Evolutionary conservation across 148 eudicot genomes (phyloP), one percentile per base, ranked within the genome.

Genomic region (Rhododendron ferrugineum): DNA sequence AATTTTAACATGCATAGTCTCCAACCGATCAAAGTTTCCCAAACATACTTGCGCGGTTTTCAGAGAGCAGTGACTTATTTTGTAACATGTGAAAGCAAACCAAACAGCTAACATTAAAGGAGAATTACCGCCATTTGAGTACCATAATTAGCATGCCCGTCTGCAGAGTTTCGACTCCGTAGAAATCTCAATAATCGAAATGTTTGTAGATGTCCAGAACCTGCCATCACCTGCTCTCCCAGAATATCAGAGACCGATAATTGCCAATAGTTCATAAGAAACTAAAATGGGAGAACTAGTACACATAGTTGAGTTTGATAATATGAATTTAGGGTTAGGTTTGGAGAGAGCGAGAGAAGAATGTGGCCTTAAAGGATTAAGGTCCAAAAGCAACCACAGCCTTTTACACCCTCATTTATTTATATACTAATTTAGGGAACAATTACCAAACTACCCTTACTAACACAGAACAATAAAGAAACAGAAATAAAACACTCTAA

Each of bases 141-240:
- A 66, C 99, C 98, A 92, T 91, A 97, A 88, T 89, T 93, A 76
- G 93, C 91, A 88, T 93, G 93, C 72, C 93, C 96, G 89, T 95
- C 99, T 47, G 93, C 90, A 85, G 95, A 89, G 86, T 89, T 95
- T 60, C 99, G 93, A 89, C 89, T 85, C 76, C 96, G 98, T 50
- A 97, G 91, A 87, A 90, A 95, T 86, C 91, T 97, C 89, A 97
- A 90, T 75, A 95, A 89, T 84, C 92, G 89, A 78, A 97, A 93
- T 22, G 95, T 97, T 87, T 93, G 90, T 72, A 97, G 89, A 86
- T 97, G 89, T 62, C 99, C 99, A 84, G 99, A 95, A 87, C 99
- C 99, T 77, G 99, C 99, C 99, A 97, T 95, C 50, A 97, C 99
- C 99, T 97, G 92, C 88, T 83, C 82, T 74, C 84, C 88, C 86